Evolutionary conservation across 140 eudicot genomes (phyloP), one percentile per base, ranked within the genome.

Genomic region (Eryngium alpinum): DNA sequence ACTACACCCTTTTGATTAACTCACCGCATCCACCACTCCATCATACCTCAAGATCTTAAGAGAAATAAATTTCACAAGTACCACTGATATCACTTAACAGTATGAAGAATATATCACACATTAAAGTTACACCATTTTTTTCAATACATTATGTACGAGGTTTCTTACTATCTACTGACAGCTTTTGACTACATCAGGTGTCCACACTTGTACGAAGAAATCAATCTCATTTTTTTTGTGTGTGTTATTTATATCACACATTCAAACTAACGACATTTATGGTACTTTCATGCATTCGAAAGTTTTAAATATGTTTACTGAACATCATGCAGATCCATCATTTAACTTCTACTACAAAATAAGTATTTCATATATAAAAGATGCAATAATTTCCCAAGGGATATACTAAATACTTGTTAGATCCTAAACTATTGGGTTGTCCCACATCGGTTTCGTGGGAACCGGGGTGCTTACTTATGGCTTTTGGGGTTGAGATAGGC

Each of bases 1-100:
- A 96, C 99, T 13, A 81, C 83, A 49, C 99, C 99, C 73, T 83
- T 91, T 33, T 89, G 88, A 85, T 90, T 93, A 31, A 79, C n/a
- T n/a, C n/a, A n/a, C 85, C 16, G 93, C 97, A 80, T 96, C 99
- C 77, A 93, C 99, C 27, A 96, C 99, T 34, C 99, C 99, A 24
- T 91, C 99, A 32, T 96, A 96, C 88, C 99, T 91, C 87, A 96
- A 38, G 27, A 96, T 98, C 99, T 96, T 81, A 75, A 84, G 50
- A 65, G 1, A 69, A 53, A 57, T 38, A 56, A 62, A 15, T 17
- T 24, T 53, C 74, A 6, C 22, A 62, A 79, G 34, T 33, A 12
- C 38, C 62, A 49, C 24, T 16, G 57, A 75, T 69, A 67, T 69
- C 74, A 29, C 19, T 28, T 69, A 69, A 69, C 43, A 69, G n/a